phyloP scores from a whole-genome alignment of 495 filamentous ascomycete genomes.

The Cercophora newfieldiana region DNA sequence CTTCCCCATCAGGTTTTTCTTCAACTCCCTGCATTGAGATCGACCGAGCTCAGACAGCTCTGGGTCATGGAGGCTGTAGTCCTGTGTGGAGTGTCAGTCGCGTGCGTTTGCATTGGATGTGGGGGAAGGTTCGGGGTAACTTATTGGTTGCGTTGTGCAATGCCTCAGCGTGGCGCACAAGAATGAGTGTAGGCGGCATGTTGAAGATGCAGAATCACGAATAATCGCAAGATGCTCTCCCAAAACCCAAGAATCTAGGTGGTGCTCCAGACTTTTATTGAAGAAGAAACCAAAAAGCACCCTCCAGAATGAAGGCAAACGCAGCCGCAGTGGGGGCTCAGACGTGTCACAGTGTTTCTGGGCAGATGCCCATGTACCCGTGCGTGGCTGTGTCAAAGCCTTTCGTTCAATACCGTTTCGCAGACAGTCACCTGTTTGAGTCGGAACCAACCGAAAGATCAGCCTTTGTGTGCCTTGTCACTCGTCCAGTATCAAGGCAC shows the following conservation, averaged over 20 bases:
- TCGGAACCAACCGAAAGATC: neutral
- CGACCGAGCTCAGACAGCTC: slow-evolving; percentile 54
- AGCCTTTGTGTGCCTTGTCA: neutral
- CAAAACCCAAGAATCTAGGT: neutral
- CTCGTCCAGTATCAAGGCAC: neutral
- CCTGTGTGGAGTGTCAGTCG: slow-evolving; percentile 41
- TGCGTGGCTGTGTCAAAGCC: neutral
- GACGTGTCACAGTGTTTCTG: neutral
- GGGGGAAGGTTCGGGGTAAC: slow-evolving; percentile 28
- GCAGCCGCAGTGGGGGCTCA: neutral
- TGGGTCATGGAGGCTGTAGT: slow-evolving; percentile 56
- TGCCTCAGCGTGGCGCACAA: slow-evolving; percentile 61
- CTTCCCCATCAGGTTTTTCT: slow-evolving; percentile 44
- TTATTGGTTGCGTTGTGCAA: slow-evolving; percentile 53
- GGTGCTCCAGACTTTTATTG: neutral
- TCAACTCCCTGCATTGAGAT: slow-evolving; percentile 52
- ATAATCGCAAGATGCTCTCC: neutral
- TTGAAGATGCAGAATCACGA: neutral
- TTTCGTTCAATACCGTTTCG: neutral
- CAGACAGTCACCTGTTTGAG: neutral
- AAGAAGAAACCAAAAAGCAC: neutral
- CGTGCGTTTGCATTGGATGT: neutral
- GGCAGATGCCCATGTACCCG: neutral
- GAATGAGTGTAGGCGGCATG: slow-evolving; percentile 61
- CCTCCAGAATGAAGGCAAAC: neutral